Evolutionary conservation across 768 basidiomycete genomes (phyloP).

Genomic region (Suillus fuscotomentosus): DNA sequence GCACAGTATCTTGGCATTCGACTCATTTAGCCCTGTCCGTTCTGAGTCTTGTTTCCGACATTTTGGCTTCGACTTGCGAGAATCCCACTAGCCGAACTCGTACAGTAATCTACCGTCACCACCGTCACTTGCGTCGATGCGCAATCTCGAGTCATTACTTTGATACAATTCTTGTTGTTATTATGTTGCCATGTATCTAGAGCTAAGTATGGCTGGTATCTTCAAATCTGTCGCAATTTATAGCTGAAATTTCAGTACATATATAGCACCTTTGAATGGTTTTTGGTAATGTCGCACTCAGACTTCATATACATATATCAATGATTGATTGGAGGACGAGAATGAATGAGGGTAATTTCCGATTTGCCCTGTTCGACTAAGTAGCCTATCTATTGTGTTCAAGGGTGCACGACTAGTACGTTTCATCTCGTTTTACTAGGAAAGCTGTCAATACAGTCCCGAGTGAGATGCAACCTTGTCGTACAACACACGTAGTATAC

Average conservation of each 20-base stretch:
- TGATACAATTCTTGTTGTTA: too few relatives aligned
- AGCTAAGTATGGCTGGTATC: too few relatives aligned
- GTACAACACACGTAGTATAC: constrained; percentile 51
- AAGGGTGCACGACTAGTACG: not conserved
- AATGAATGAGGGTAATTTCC: constrained; percentile 14
- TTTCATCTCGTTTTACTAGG: constrained; percentile 35
- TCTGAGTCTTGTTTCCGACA: not conserved
- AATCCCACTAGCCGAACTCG: constrained; percentile 50
- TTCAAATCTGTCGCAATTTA: too few relatives aligned
- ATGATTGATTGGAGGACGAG: constrained; percentile 1
- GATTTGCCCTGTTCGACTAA: not conserved
- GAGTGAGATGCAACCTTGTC: constrained; percentile 54
- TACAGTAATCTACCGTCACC: constrained; percentile 19
- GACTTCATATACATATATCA: too few relatives aligned
- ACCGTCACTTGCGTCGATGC: too few relatives aligned
- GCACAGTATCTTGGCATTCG: not conserved
- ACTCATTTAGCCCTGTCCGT: not conserved
- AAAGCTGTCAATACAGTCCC: constrained; percentile 51
- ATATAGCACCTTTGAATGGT: too few relatives aligned
- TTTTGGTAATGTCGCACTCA: too few relatives aligned
- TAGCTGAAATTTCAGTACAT: too few relatives aligned
- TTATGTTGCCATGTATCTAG: too few relatives aligned
- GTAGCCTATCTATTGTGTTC: not conserved
- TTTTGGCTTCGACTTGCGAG: not conserved
- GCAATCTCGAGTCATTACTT: too few relatives aligned